Base-by-base conservation (phyloP, 768 basidiomycete species). In the Rickenella mellea region DNA sequence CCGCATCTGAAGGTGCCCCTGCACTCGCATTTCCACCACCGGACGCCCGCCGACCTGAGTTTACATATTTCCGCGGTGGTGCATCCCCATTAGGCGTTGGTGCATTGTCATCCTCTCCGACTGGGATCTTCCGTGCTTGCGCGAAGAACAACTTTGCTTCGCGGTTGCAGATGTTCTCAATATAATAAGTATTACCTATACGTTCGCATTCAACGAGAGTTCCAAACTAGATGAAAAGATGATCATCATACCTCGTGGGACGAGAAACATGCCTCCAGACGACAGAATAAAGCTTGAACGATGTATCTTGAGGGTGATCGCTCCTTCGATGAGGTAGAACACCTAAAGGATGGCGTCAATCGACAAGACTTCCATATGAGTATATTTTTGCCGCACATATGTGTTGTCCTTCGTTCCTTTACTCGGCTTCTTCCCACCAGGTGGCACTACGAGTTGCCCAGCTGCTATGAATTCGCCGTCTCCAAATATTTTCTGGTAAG, bases 341-440 rank as follows among this genome's bases (percentile, higher is more conserved):
- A 81, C 68, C 83, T 85, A 52, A 17, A 21, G 24, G n/a, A 31
- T 10, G 27, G 6, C 12, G 25, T 46, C 25, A 45, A 38, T 4
- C 62, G 71, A 36, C 9, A 17, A 36, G 12, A 3, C 15, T 12
- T 14, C 3, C 19, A 17, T 10, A 36, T 17, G 15, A 10, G 10
- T 7, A 9, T 4, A 36, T 12, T n/a, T 17, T 35, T 14, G 14
- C 69, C 86, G 50, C 48, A 91, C 89, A 57, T 87, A 93, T 20
- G 88, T 88, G 51, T 98, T 99, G 54, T 98, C 96, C 56, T 86
- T 92, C 1, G 91, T 78, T 19, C 76, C 73, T 58, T 98, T 98
- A 45, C 74, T 78, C 11, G 86, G 85, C 61, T 99, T 99, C 46
- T 74, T 68, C n/a, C 76, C 74, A 6, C 74, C 67, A 1, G 84